These are phyloP conservation scores for Penicillium paradoxum DNA, from an alignment of 495 filamentous ascomycete genomes.

Conservation along the genomic window DNA sequence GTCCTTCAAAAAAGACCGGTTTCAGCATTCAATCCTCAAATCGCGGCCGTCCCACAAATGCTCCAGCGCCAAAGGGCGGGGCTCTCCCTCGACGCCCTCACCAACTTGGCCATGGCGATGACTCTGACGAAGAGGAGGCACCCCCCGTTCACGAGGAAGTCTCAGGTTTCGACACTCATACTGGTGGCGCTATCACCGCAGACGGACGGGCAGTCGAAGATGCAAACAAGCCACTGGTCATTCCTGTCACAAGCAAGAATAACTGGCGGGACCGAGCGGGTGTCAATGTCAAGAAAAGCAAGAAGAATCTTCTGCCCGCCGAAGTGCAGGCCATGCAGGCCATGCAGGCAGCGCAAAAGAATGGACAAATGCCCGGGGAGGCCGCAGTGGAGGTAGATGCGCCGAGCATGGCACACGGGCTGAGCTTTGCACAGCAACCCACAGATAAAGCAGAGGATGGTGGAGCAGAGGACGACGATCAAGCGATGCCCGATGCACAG, in stretches of 20 bases:
- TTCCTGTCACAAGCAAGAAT: constrained; percentile 60
- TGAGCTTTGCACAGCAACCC: constrained; percentile 37
- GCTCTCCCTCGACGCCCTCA: constrained; percentile 36
- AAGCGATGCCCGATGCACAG: constrained; percentile 30
- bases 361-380: constrained; percentile 27
- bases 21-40: constrained; percentile 32
- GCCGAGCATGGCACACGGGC: constrained; percentile 41
- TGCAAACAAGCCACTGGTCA: constrained; percentile 53
- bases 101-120: constrained; percentile 34
- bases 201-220: constrained; percentile 26
- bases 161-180: constrained; percentile 53
- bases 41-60: constrained; percentile 15
- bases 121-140: constrained; percentile 44
- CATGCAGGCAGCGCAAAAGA: constrained; percentile 33
- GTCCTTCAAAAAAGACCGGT: constrained; percentile 25
- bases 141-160: constrained; percentile 46
- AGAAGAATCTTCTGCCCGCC: constrained; percentile 48
- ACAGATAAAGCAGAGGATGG: constrained; percentile 20
- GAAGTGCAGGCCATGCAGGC: constrained; percentile 50
- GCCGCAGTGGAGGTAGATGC: constrained; percentile 30
- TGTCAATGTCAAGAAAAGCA: constrained; percentile 46
- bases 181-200: constrained; percentile 50
- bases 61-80: constrained; percentile 12
- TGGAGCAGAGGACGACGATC: constrained; percentile 16
- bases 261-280: constrained; percentile 62